phyloP scores from a whole-genome alignment of 768 basidiomycete species.

The Boletales sp. region DNA sequence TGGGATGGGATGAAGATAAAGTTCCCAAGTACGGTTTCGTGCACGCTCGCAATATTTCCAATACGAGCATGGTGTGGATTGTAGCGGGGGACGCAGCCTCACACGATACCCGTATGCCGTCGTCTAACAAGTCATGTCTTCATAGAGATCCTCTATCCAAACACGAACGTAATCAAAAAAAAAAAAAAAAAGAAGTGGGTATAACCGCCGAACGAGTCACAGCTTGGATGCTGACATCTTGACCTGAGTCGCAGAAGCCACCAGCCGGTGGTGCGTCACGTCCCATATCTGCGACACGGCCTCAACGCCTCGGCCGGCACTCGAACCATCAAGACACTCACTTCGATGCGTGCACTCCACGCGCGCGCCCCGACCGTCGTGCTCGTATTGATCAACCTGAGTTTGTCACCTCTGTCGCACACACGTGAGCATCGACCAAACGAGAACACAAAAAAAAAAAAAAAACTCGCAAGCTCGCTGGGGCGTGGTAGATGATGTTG shows the following conservation, averaged over 20 bases:
- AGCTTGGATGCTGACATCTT: conserved; percentile 31
- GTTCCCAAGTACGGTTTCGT: too few species aligned
- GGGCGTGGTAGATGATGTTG: conserved; percentile 43
- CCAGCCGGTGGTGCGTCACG: conserved; percentile 32
- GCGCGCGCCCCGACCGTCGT: conserved; percentile 28
- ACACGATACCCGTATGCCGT: too few species aligned
- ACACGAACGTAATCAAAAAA: neutral
- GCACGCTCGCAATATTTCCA: neutral
- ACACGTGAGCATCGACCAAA: neutral
- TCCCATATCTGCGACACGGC: conserved; percentile 39
- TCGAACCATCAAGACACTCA: conserved; percentile 13
- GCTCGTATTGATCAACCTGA: conserved; percentile 41
- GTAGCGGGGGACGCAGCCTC: too few species aligned
- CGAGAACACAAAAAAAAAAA: neutral
- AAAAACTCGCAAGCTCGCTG: conserved; percentile 35
- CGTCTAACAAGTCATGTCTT: too few species aligned
- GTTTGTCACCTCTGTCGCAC: conserved; percentile 38
- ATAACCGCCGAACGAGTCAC: neutral
- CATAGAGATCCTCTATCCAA: neutral
- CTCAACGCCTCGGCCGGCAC: neutral
- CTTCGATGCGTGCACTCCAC: conserved; percentile 40
- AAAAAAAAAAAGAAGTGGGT: too few species aligned
- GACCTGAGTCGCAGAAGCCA: conserved; percentile 42
- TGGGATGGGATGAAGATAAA: neutral
- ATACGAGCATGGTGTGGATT: neutral